Evolutionary conservation across 2,329 filamentous ascomycete species (phyloP).

Genomic region (Diplodia corticola): DNA sequence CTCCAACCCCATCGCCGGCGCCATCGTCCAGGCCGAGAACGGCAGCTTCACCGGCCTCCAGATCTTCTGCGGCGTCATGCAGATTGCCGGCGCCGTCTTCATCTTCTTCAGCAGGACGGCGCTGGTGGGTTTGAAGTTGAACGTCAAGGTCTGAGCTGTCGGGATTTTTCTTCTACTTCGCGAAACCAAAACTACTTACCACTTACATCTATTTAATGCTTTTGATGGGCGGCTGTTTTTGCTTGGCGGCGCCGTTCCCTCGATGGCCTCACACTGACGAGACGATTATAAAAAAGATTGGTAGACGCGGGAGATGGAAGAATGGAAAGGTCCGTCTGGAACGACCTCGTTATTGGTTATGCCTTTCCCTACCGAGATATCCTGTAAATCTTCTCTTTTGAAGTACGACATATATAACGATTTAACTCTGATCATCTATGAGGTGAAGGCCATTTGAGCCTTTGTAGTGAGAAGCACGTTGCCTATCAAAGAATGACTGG

Average conservation of each 20-base stretch:
- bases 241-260: background rate
- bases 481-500: background rate
- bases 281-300: background rate
- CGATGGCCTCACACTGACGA: background rate
- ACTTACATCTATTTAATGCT: background rate
- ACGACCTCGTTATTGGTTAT: background rate
- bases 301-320: background rate
- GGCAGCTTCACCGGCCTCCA: conserved; percentile 62
- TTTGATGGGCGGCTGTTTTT: no score
- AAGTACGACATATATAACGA: background rate
- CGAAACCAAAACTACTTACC: background rate
- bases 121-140: conserved; percentile 32
- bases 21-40: conserved; percentile 31
- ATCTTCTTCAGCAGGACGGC: conserved; percentile 34
- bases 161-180: background rate
- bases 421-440: no score
- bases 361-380: background rate
- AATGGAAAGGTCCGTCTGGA: background rate
- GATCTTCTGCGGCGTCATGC: conserved; percentile 63
- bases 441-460: background rate
- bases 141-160: conserved; percentile 26
- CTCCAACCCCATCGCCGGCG: conserved; percentile 66
- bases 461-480: no score
- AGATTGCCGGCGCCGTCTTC: conserved; percentile 45
- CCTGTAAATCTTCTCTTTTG: background rate